Base-by-base conservation (phyloP, 345 rosid species). In the Pistacia atlantica region DNA sequence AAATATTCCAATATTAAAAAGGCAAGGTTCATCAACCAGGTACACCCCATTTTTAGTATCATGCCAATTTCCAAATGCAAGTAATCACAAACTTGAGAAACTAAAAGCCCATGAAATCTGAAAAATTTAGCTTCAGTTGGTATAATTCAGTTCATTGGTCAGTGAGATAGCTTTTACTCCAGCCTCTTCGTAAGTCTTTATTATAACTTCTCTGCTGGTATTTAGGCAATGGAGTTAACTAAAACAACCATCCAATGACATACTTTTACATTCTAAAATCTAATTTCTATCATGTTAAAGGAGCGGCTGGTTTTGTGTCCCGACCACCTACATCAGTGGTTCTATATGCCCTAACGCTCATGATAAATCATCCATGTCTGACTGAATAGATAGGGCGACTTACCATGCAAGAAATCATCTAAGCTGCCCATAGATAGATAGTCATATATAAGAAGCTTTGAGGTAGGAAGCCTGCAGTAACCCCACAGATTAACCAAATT, bases 371-470 rank as follows among this genome's bases (percentile, higher is more conserved):
- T 17, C 57, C 17, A 13, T 51, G 16, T 51, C 4, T 51, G 56
- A 16, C 56, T 16, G 4, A 51, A 51, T 11, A 69, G 1, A 16
- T n/a, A 28, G 31, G 31, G 14, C 20, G 59, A 48, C 79, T 75
- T 87, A 92, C 96, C 98, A n/a, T 93, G 99, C 80, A 95, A 86
- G 78, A 91, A 79, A 76, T 93, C 91, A 56, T 95, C 99, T 78
- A 95, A 82, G 90, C 99, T 95, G 28, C 98, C 99, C 82, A 93
- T 78, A 42, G 99, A 89, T 72, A 95, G 87, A 76, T 87, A 93
- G 81, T 95, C 99, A 79, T 93, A 95, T 25, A 95, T 95, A 54
- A 95, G 97, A 83, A 93, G 97, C 84, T 93, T 92, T 73, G 98
- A 81, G 45, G 88, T 71, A 0, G 97, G 93, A 61, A 93, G 89